phyloP scores from a whole-genome alignment of 1,284 basidiomycete species.

The Apiotrichum montevideense region DNA sequence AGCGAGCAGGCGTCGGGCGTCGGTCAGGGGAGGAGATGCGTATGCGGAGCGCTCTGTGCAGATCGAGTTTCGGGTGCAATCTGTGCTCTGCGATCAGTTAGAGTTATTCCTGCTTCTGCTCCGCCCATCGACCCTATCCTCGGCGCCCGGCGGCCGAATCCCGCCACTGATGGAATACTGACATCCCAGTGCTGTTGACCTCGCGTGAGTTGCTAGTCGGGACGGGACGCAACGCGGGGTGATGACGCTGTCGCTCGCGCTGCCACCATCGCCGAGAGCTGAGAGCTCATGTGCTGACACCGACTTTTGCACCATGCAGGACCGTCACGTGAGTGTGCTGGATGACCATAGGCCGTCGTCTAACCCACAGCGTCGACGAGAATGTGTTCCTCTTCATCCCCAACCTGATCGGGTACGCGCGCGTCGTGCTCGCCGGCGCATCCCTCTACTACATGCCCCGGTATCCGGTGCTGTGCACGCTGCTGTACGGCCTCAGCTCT shows the following conservation, averaged over 20 bases:
- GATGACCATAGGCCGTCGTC: background rate
- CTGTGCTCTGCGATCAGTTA: no score
- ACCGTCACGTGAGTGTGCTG: constrained; percentile 33
- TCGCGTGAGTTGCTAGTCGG: constrained; percentile 32
- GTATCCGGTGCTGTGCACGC: constrained; percentile 86
- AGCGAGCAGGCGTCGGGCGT: no score
- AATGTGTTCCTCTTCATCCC: constrained; percentile 95
- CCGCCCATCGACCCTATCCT: no score
- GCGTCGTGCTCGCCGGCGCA: constrained; percentile 82
- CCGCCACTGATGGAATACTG: background rate
- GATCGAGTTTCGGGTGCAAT: no score
- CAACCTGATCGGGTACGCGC: constrained; percentile 92
- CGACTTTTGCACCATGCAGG: constrained; percentile 10
- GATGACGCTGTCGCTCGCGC: background rate
- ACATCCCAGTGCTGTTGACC: constrained; percentile 38
- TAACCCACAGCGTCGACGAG: constrained; percentile 50
- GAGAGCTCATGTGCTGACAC: constrained; percentile 1
- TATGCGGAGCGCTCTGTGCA: no score
- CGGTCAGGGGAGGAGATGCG: no score
- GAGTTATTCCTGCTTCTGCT: no score
- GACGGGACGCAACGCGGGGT: no score
- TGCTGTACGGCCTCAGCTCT: constrained; percentile 87
- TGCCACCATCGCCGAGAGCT: background rate
- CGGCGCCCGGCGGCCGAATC: no score
- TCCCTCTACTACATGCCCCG: constrained; percentile 91